phyloP scores from a whole-genome alignment of 2,329 filamentous ascomycete species.

The Spiromastix sp. region DNA sequence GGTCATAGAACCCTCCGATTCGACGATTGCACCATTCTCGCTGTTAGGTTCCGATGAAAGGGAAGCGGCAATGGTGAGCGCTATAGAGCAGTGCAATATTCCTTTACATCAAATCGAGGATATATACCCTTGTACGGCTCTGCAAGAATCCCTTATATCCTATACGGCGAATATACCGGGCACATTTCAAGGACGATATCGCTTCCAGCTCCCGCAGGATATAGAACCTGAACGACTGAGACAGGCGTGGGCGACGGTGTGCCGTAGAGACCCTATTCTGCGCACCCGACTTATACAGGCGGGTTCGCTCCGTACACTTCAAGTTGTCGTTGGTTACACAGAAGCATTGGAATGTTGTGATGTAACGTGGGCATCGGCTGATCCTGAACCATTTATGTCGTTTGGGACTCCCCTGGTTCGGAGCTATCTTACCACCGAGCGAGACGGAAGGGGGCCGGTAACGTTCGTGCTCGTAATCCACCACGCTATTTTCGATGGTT shows the following conservation, averaged over 20 bases:
- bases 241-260: conserved; percentile 27
- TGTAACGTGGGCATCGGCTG: neutral
- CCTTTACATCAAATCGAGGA: conserved; percentile 20
- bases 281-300: conserved; percentile 24
- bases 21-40: conserved; percentile 1
- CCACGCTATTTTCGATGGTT: conserved; percentile 35
- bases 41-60: neutral
- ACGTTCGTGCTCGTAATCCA: conserved; percentile 30
- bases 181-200: conserved; percentile 29
- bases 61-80: neutral
- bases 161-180: conserved; percentile 25
- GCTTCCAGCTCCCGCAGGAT: conserved; percentile 17
- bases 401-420: conserved; percentile 9
- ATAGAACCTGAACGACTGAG: conserved; percentile 25
- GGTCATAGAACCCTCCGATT: neutral
- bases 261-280: conserved; percentile 25
- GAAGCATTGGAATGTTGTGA: neutral
- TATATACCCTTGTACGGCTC: conserved; percentile 27
- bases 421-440: neutral
- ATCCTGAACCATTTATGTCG: conserved; percentile 4
- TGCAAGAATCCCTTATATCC: conserved; percentile 31
- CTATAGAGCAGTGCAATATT: conserved; percentile 6
- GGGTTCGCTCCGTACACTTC: conserved; percentile 12
- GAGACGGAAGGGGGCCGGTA: conserved; percentile 3
- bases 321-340: conserved; percentile 16